Percentiles rank a stretch among this genome's conserved stretches.
phyloP scores from a whole-genome alignment of 768 basidiomycete species.

The Amanita polypyramis region DNA sequence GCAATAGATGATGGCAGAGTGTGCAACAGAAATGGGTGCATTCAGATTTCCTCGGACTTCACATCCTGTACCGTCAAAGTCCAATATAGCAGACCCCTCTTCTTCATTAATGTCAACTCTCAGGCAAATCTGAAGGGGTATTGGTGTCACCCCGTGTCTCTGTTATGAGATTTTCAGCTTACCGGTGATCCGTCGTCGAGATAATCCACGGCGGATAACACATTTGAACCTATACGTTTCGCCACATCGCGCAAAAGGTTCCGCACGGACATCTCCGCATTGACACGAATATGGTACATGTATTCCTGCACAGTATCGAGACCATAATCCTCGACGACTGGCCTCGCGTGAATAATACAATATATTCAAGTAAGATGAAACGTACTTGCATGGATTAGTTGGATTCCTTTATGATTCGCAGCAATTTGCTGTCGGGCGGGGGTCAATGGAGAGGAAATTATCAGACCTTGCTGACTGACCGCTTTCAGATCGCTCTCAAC shows the following conservation, averaged over 20 bases:
- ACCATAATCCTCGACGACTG: constrained; percentile 82
- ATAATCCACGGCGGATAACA: constrained; percentile 69
- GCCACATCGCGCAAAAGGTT: constrained; percentile 69
- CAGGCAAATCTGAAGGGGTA: constrained; percentile 50
- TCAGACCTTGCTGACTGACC: constrained; percentile 30
- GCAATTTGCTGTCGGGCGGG: constrained; percentile 65
- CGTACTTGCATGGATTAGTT: constrained; percentile 72
- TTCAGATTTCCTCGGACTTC: constrained; percentile 84
- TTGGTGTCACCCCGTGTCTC: not conserved
- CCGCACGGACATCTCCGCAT: constrained; percentile 83
- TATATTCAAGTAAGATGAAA: constrained; percentile 4
- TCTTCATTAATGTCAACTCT: constrained; percentile 66
- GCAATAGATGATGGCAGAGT: constrained; percentile 84
- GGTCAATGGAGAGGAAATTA: constrained; percentile 1
- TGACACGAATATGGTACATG: constrained; percentile 83
- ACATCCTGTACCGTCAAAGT: constrained; percentile 77
- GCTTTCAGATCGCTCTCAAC: constrained; percentile 91
- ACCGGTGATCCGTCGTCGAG: constrained; percentile 85
- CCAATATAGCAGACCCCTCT: constrained; percentile 70
- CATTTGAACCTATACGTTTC: constrained; percentile 52
- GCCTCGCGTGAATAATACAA: constrained; percentile 1
- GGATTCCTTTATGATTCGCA: constrained; percentile 87
- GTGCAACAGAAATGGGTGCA: constrained; percentile 75
- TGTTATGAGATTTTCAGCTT: constrained; percentile 10
- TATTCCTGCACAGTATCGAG: constrained; percentile 85